Conservation (phyloP, 768 basidiomycete genomes). For the Cystobasidium ongulense region DNA sequence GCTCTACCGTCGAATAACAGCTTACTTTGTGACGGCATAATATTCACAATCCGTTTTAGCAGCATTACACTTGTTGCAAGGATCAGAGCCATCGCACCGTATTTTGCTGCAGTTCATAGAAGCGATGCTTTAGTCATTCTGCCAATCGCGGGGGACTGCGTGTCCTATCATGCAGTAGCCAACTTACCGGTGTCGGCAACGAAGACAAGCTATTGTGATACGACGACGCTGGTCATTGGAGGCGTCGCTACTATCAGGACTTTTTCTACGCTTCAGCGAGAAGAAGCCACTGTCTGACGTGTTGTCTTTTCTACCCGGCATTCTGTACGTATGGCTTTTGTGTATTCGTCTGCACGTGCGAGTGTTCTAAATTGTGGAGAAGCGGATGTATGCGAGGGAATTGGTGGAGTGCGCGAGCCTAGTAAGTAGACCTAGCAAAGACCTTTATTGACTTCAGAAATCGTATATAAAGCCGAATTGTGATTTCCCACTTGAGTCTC, state of each 20-base stretch:
- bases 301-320: neutral
- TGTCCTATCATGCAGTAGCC: neutral
- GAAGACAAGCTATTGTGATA: constrained; percentile 14
- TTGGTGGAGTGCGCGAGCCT: too few relatives aligned
- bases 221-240: constrained; percentile 11
- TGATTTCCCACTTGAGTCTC: too few relatives aligned
- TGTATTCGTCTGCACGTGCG: too few relatives aligned
- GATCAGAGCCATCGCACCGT: constrained; percentile 18
- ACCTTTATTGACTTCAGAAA: too few relatives aligned
- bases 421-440: too few relatives aligned
- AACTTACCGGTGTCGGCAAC: constrained; percentile 16
- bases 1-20: neutral
- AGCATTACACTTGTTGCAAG: constrained; percentile 1
- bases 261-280: constrained; percentile 1
- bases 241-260: constrained; percentile 1
- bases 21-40: constrained; percentile 6
- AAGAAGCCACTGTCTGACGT: neutral
- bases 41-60: neutral
- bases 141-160: neutral
- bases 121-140: too few relatives aligned
- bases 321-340: neutral
- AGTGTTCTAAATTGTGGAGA: neutral
- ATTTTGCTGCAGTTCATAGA: constrained; percentile 13
- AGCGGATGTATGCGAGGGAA: too few relatives aligned
- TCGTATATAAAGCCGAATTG: too few relatives aligned